Percentiles rank a stretch among this genome's conserved stretches.
Conservation (phyloP, 2,329 filamentous ascomycete genomes). For the Botryotinia narcissicola region DNA sequence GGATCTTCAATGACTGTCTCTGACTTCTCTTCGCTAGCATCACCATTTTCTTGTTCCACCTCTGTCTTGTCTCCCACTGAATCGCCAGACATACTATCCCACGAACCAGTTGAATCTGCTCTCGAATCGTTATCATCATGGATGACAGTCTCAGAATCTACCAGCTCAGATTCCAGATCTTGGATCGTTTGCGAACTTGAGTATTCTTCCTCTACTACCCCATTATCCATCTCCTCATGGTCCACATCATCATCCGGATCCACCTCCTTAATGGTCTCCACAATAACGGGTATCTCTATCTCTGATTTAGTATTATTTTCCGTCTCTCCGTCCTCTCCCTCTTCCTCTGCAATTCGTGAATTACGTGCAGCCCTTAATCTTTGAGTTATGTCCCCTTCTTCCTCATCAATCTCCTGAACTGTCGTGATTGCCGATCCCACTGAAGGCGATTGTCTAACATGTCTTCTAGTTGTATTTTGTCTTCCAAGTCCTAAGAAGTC, state of each 20-base stretch:
- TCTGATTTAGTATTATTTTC: constrained; percentile 25
- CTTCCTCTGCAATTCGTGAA: constrained; percentile 41
- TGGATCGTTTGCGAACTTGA: background rate
- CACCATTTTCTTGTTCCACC: background rate
- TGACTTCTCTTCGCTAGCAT: constrained; percentile 1
- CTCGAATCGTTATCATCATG: constrained; percentile 6
- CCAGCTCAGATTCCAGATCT: background rate
- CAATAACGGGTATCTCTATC: constrained; percentile 37
- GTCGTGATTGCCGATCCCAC: constrained; percentile 76
- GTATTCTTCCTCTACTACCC: background rate
- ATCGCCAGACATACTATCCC: constrained; percentile 20
- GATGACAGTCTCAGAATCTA: constrained; percentile 8
- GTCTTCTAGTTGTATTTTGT: constrained; percentile 73
- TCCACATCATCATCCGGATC: constrained; percentile 28
- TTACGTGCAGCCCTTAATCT: constrained; percentile 48
- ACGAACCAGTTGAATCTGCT: constrained; percentile 15
- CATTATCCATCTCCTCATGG: background rate
- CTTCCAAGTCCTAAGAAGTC: constrained; percentile 53
- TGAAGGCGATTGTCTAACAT: constrained; percentile 76
- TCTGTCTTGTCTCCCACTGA: constrained; percentile 9
- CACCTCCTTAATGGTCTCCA: constrained; percentile 35
- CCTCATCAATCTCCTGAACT: constrained; percentile 79
- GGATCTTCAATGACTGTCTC: background rate
- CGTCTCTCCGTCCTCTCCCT: constrained; percentile 1
- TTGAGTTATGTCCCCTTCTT: constrained; percentile 54